phyloP scores from a whole-genome alignment of 2,329 filamentous ascomycete species.

The Aspergillus niger region DNA sequence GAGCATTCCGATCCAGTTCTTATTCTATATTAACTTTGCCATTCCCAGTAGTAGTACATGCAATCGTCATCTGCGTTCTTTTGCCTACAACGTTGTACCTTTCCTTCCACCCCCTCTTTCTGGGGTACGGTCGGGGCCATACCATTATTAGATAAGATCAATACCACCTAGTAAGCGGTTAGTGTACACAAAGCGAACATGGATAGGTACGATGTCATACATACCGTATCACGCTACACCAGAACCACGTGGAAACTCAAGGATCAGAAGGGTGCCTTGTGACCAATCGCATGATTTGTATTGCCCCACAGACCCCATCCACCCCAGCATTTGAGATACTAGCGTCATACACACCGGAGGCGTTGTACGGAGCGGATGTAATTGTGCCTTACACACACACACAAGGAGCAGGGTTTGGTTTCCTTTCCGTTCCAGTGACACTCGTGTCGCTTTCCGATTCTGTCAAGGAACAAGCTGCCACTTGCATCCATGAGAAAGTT shows the following conservation, averaged over 20 bases:
- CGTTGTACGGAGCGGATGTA: not conserved
- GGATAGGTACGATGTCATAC: slow-evolving; percentile 6
- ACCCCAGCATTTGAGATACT: slow-evolving; percentile 20
- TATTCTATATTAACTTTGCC: slow-evolving; percentile 12
- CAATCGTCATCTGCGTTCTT: slow-evolving; percentile 1
- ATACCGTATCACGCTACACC: slow-evolving; percentile 16
- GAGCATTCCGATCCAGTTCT: slow-evolving; percentile 1
- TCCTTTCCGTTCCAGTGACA: not conserved
- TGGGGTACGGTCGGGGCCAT: not conserved
- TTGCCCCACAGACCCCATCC: slow-evolving; percentile 14
- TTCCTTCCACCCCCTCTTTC: not conserved
- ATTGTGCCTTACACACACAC: not conserved
- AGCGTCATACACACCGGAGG: slow-evolving; percentile 12
- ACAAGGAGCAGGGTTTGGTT: not conserved
- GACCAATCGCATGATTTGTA: slow-evolving; percentile 21
- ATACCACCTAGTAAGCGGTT: not conserved
- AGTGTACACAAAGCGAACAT: slow-evolving; percentile 1
- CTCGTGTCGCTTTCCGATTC: slow-evolving; percentile 3
- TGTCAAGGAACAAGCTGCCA: not conserved
- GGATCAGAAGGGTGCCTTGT: slow-evolving; percentile 15
- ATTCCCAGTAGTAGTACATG: not conserved
- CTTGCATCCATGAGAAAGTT: not conserved
- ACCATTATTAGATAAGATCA: not conserved
- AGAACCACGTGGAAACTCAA: slow-evolving; percentile 26
- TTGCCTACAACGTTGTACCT: no score